Base-by-base conservation (phyloP, 768 basidiomycete genomes). In the Russula sp. region DNA sequence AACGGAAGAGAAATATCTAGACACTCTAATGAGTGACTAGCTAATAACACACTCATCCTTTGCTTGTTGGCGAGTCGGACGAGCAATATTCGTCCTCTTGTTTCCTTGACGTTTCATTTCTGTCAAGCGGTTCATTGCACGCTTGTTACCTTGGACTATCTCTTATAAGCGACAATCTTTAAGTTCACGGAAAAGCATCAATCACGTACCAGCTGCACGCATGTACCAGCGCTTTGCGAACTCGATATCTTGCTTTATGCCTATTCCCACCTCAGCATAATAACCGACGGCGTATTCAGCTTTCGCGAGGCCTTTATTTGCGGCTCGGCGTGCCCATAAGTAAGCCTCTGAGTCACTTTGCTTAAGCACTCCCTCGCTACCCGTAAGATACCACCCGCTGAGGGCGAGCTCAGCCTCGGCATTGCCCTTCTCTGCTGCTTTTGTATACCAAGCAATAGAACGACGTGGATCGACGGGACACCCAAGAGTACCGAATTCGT, bases 271-370 rank as follows among this genome's bases (percentile, higher is more conserved):
- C 75, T 98, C 97, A 0, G 94, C 92, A 74, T 98, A 99, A 76
- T 98, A 97, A 28, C 96, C 97, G 22, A 98, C 96, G 11, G 97
- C 97, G 76, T 98, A 99, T 76, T 99, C 97, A 0, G 97, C 97
- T 75, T 97, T 98, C 73, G 89, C 89, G 70, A 97, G 73, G 7
- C 96, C 97, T 76, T 97, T 98, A 75, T 98, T 97, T 26, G 94
- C 97, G 20, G 95, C 94, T 59, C 92, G 84, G 36, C 95, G 81
- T 13, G 96, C 97, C 97, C 97, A 99, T 46, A 99, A 76, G 75
- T 97, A 99, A n/a, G 97, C 97, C 74, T 99, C 97, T 2, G 90
- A 90, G 75, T 99, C 97, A 71, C 92, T 94, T 79, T 98, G 97
- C 76, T 97, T 97, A 71, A 99, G 77, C 2, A 98, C 92, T 2